Base-by-base conservation (phyloP, 2,329 filamentous ascomycete genomes). In the Pseudocercospora musae region DNA sequence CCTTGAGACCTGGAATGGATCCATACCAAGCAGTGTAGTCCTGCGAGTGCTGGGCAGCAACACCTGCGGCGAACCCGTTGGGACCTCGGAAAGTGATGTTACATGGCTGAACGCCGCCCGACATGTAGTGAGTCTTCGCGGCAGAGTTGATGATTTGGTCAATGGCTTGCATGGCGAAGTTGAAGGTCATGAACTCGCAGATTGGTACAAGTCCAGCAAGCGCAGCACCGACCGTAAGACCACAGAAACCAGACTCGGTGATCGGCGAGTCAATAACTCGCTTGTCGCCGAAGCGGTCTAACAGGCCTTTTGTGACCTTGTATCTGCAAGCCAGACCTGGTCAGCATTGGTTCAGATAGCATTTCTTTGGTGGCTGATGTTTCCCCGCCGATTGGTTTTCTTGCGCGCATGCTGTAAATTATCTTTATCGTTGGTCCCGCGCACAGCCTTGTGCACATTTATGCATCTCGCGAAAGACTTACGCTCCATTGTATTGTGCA, bases 161-260 rank as follows among this genome's bases (percentile, higher is more conserved):
- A 80, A 99, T 99, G 77, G 95, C 92, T 84, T 99, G 95, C 95
- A 99, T 99, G 79, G 95, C 94, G 78, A 98, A 98, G 87, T 99
- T 99, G 88, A 96, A 98, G 75, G 95, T 99, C 95, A 99, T 99
- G 86, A 99, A 99, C 84, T 99, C 95, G 86, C 90, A 95, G 72
- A 99, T 86, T 65, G 95, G 95, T 82, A 96, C 90, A 72, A 99
- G 85, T 69, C 95, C 95, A 77, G 92, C 94, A 73, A 99, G 87
- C 65, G 95, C 95, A 77, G 95, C 92, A 80, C 95, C 95, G 68
- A 98, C 89, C 58, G 94, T 94, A 66, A 99, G 85, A 85, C 95
- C 95, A 76, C 84, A 85, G 84, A 99, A 99, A 73, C 95, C 95
- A 73, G 90, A 93, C 82, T 99, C 95, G 65, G 95, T 99, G 81